Evolutionary conservation across 2,329 filamentous ascomycete genomes (phyloP).

Genomic region (Penicillium sp.): DNA sequence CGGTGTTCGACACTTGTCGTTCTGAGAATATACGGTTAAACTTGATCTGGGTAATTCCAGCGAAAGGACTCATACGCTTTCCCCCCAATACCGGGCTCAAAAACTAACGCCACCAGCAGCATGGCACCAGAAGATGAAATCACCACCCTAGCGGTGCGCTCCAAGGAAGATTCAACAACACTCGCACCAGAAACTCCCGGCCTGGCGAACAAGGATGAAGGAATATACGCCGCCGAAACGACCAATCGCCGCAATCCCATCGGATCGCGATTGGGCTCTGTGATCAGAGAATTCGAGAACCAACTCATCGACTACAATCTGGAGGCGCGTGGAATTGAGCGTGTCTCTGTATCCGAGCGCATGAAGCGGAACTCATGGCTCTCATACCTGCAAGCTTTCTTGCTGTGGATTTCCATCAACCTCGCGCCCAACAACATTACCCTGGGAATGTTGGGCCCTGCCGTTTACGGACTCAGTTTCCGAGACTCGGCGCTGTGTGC

Average conservation of each 20-base stretch:
- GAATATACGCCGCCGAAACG: conserved; percentile 8
- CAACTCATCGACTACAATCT: conserved; percentile 48
- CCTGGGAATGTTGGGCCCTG: conserved; percentile 63
- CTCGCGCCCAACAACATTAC: conserved; percentile 65
- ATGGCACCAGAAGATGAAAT: conserved; percentile 34
- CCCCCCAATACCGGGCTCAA: conserved; percentile 1
- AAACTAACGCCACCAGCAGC: conserved; percentile 30
- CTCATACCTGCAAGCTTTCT: conserved; percentile 58
- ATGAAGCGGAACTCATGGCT: conserved; percentile 52
- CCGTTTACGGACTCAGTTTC: conserved; percentile 60
- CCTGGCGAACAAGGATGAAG: conserved; percentile 20
- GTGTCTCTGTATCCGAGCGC: conserved; percentile 57
- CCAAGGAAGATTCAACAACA: conserved; percentile 21
- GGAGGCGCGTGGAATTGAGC: conserved; percentile 62
- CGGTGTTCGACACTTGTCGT: conserved; percentile 43
- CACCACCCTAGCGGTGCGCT: conserved; percentile 28
- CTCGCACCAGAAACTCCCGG: conserved; percentile 12
- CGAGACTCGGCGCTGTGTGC: conserved; percentile 57
- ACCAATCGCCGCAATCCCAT: conserved; percentile 19
- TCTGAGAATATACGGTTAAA: conserved; percentile 50
- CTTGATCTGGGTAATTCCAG: conserved; percentile 50
- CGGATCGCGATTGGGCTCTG: conserved; percentile 30
- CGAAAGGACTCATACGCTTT: conserved; percentile 47
- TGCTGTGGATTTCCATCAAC: conserved; percentile 65
- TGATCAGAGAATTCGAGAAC: conserved; percentile 40